Percentiles rank a stretch among this genome's conserved stretches.
Evolutionary conservation across 768 basidiomycete species (phyloP).

Genomic region (Panaeolus cyanescens): DNA sequence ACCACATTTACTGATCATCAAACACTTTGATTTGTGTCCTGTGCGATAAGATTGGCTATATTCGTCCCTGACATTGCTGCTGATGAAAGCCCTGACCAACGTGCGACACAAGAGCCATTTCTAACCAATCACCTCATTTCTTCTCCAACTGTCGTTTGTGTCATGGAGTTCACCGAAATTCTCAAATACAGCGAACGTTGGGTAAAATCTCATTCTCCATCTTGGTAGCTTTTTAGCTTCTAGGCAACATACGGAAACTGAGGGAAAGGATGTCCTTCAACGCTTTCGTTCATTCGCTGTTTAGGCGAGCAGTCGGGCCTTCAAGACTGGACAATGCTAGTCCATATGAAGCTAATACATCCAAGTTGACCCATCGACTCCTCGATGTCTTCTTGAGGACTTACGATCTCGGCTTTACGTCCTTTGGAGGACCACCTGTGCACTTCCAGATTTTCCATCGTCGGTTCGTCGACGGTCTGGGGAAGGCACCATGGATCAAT

Average conservation of each 20-base stretch:
- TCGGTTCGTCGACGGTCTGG: conserved; percentile 37
- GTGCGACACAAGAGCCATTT: not conserved
- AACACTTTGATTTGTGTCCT: not conserved
- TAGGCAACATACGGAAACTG: not conserved
- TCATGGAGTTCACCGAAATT: not conserved
- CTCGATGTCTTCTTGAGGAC: conserved; percentile 34
- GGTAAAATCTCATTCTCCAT: not conserved
- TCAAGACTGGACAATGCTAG: not conserved
- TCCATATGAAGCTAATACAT: conserved; percentile 17
- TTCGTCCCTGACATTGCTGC: not conserved
- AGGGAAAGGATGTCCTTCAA: conserved; percentile 16
- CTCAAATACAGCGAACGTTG: not conserved
- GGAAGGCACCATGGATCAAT: conserved; percentile 39
- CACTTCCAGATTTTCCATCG: conserved; percentile 49
- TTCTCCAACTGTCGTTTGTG: not conserved
- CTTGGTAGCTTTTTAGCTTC: not conserved
- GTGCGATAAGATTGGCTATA: not conserved
- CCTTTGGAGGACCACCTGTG: conserved; percentile 52
- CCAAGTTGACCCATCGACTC: conserved; percentile 23
- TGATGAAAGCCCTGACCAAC: not conserved
- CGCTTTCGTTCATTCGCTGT: conserved; percentile 12
- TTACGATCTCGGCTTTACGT: conserved; percentile 42
- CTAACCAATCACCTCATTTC: not conserved
- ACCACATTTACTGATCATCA: not conserved
- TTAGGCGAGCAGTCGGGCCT: conserved; percentile 10